phyloP scores from a whole-genome alignment of 805 yeast species.

The Wickerhamiella domercqiae region DNA sequence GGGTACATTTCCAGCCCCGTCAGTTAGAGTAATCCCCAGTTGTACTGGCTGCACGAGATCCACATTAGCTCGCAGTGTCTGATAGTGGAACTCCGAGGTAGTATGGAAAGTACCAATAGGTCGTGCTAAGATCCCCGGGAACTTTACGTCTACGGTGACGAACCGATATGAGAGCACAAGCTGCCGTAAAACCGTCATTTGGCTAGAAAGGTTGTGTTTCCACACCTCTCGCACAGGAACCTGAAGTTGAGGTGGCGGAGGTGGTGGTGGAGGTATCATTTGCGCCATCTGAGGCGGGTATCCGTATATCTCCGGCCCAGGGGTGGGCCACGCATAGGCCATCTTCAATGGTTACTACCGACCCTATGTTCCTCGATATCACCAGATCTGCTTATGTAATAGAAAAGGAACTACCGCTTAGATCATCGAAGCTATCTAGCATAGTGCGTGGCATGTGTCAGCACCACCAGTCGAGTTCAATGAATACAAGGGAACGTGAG shows the following conservation, averaged over 20 bases:
- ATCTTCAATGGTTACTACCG: too few species aligned
- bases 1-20: constrained; percentile 52
- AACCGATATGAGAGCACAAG: constrained; percentile 26
- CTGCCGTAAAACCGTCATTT: constrained; percentile 26
- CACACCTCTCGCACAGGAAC: constrained; percentile 27
- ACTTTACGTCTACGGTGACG: constrained; percentile 62
- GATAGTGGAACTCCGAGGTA: constrained; percentile 87
- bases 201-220: constrained; percentile 28
- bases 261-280: too few species aligned
- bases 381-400: too few species aligned
- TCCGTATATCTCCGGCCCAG: too few species aligned
- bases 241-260: background rate
- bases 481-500: too few species aligned
- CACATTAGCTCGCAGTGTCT: constrained; percentile 80
- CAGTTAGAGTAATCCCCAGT: constrained; percentile 64
- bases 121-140: constrained; percentile 90
- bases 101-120: constrained; percentile 89
- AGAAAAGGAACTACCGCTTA: too few species aligned
- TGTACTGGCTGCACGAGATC: constrained; percentile 79
- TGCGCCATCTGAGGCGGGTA: too few species aligned
- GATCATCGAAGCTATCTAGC: too few species aligned
- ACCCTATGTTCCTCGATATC: too few species aligned
- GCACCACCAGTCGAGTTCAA: too few species aligned
- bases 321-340: too few species aligned
- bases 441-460: too few species aligned